Base-by-base conservation (phyloP, 2,329 filamentous ascomycete genomes). In the Aspergillus aculeatinus region DNA sequence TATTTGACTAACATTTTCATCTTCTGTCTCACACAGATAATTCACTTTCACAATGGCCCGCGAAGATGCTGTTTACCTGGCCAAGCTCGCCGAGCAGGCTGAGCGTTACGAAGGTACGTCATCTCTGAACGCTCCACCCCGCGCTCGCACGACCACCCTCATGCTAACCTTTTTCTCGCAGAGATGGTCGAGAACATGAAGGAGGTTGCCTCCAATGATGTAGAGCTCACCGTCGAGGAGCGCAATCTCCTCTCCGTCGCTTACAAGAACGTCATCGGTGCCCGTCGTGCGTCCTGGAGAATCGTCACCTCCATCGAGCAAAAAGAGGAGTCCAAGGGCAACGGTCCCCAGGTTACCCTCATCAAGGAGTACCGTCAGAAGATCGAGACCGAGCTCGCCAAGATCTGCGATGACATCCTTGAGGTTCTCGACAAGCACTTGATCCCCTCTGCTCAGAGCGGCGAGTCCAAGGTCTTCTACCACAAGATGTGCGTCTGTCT, bases 141-240 rank as follows among this genome's bases (percentile, higher is more conserved):
- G 33, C 27, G 35, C 54, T 47, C 47, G 44, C 47, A 62, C 31
- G 19, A n/a, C 19, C 44, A 12, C 49, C 42, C 50, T 54, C 53
- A 48, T 63, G 60, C 61, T 70, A 58, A 70, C 64, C 63, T 21
- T 65, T 67, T 51, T 47, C 55, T 44, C 59, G 67, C 81, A 97
- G 94, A 97, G 83, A 97, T 98, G 94, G 94, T 98, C 71, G 92
- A 96, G 86, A 96, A 97, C 88, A 98, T 98, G 94, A 98, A 97
- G 89, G 88, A 91, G 71, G 94, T 97, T 75, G 94, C 94, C 74
- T 93, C 90, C 70, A 91, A 94, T 78, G 87, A 91, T 77, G 87
- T 83, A 74, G 89, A 92, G 75, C 85, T 92, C 72, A 89, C 88
- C 67, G 92, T 97, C 70, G 94, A 97, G 83, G 93, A 97, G 87